Base-by-base conservation (phyloP, 441 rosid species). In the Arabidopsis hybrid region DNA sequence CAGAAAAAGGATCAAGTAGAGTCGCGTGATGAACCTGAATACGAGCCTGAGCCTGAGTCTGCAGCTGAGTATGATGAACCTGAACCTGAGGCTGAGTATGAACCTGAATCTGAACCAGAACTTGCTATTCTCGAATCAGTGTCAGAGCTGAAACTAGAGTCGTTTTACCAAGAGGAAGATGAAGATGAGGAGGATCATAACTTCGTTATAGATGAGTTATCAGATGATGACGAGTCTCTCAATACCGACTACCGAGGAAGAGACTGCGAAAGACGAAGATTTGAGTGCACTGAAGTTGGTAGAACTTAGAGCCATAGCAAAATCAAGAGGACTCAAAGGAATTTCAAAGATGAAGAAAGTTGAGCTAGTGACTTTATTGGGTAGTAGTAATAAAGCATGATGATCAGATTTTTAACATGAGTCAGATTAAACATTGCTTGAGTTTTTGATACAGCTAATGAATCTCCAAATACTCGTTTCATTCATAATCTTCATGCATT, bases 291-390 rank as follows among this genome's bases (percentile, higher is more conserved):
- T 88, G 75, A 91, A 93, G 87, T 70, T 89, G 13, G 46, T 77
- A 7, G 93, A 86, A 74, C 88, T 93, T 51, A 85, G 89, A 77
- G 86, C 84, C 51, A 55, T 89, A 39, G 97, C 97, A 31, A 93
- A 89, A 65, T 77, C 93, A 55, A 87, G 85, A 1, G 89, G 97
- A 17, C 13, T 89, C 13, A 93, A 84, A 79, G 91, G 92, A 72
- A 80, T 74, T 75, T 91, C 96, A 16, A 93, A 83, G 84, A 85
- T 89, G 93, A 93, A 93, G 83, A 91, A 91, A 80, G 73, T 71
- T 1, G 89, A 83, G 10, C 78, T 93, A 62, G 57, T 93, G 55
- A 76, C 73, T 67, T 71, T 91, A 84, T 86, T 93, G 9, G 56
- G 81, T 49, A 49, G 38, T 56, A 66, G 38, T 56, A 66, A 47